Base-by-base conservation (phyloP, 768 basidiomycete species). In the Tricholoma saponaceum region DNA sequence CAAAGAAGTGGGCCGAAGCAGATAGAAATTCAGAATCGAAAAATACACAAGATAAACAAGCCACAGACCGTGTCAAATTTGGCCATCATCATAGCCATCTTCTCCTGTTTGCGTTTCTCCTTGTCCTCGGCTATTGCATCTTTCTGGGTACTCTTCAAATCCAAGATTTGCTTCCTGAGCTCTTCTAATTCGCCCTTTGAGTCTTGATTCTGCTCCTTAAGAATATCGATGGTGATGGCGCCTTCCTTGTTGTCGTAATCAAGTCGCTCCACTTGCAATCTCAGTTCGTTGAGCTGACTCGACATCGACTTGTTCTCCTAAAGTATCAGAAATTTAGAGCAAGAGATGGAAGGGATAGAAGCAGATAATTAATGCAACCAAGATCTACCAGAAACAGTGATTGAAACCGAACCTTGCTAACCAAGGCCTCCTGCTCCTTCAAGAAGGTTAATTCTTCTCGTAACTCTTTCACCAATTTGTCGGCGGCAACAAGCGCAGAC, bases 61-160 rank as follows among this genome's bases (percentile, higher is more conserved):
- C 95, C 60, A 76, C 89, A 67, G 62, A 96, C 96, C 60, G 90
- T 83, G 73, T 98, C 95, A 64, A 99, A 96, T 72, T 96, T 95
- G 58, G 96, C 93, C 96, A 99, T 98, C 93, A 99, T 97, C 63
- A 95, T 79, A 8, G 93, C 95, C 91, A 99, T 92, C 82, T 98
- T 98, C 78, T 98, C 96, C 67, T 96, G 94, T 74, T 98, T 98
- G 72, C 91, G 86, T 80, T 93, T 97, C 80, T 99, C 97, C 76
- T 95, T 98, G 70, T 98, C 97, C 71, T 98, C 97, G 30, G 87
- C 87, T 37, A 89, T 87, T 14, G 89, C 84, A 59, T 92, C 90
- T 72, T 88, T 90, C 72, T 95, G 91, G 12, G 86, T 80, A 33
- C 79, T 76, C 76, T 92, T 94, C 62, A 93, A 73, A 49, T 95